Evolutionary conservation across 2,329 filamentous ascomycete genomes (phyloP).

Genomic region (Chalaropsis ovoidea): DNA sequence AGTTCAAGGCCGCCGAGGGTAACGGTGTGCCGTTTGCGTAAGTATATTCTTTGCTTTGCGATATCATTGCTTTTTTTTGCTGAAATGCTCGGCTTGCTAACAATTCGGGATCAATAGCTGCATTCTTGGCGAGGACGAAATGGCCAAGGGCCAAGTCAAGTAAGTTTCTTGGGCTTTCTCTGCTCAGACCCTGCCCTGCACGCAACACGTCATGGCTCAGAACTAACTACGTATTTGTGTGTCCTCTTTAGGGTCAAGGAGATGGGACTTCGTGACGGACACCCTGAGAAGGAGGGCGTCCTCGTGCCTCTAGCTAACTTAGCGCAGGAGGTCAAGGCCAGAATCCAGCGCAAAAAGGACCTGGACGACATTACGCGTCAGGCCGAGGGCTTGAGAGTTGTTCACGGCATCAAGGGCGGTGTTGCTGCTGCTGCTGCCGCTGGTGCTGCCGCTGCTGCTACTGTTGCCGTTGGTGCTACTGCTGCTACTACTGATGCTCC

Average conservation of each 20-base stretch:
- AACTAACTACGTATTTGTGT: not conserved
- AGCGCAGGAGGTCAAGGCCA: constrained; percentile 49
- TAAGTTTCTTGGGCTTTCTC: constrained; percentile 17
- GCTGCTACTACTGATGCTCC: constrained; percentile 7
- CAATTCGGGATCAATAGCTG: constrained; percentile 36
- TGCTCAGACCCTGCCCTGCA: not conserved
- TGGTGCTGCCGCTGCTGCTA: not conserved
- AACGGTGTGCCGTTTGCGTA: constrained; percentile 66
- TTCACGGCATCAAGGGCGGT: constrained; percentile 38
- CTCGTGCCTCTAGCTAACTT: constrained; percentile 56
- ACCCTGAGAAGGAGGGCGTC: constrained; percentile 84
- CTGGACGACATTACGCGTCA: constrained; percentile 37
- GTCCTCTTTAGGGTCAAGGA: constrained; percentile 52
- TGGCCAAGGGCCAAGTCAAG: constrained; percentile 70
- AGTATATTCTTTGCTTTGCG: not conserved
- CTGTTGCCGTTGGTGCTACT: not conserved
- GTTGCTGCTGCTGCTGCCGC: constrained; percentile 12
- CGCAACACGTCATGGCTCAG: not conserved
- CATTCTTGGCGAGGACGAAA: constrained; percentile 84
- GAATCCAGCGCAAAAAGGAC: constrained; percentile 37
- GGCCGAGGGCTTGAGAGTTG: constrained; percentile 40
- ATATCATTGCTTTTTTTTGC: not conserved
- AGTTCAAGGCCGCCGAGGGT: constrained; percentile 83
- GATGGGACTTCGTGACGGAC: constrained; percentile 61
- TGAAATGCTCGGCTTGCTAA: constrained; percentile 10